Conservation (phyloP, 345 rosid genomes). For the Angophora floribunda region DNA sequence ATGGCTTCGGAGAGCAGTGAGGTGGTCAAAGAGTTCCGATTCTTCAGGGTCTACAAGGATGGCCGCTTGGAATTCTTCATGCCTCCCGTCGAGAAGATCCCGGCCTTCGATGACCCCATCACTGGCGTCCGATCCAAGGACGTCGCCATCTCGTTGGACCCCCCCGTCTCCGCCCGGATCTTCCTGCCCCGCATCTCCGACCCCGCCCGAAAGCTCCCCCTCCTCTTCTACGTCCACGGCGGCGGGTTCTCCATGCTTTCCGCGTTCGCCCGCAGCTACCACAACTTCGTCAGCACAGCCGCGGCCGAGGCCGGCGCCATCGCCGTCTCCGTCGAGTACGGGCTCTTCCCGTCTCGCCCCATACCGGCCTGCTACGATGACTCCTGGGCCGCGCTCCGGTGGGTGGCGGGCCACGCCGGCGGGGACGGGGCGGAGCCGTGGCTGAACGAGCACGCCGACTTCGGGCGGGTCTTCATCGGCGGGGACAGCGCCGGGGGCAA, state of each 20-base stretch:
- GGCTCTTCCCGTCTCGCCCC: constrained; percentile 21
- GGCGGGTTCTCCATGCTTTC: constrained; percentile 15
- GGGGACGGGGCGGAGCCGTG: neutral
- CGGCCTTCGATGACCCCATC: constrained; percentile 6
- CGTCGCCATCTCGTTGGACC: constrained; percentile 7
- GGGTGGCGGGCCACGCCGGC: constrained; percentile 10
- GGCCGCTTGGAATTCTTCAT: constrained; percentile 7
- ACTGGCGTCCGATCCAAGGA: constrained; percentile 24
- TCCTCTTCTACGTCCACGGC: constrained; percentile 17
- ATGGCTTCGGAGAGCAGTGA: neutral
- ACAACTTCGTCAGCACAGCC: neutral
- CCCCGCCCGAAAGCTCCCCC: constrained; percentile 12
- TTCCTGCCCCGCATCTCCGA: constrained; percentile 14
- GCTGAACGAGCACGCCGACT: constrained; percentile 14
- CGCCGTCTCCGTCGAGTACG: constrained; percentile 15
- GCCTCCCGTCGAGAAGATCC: constrained; percentile 7
- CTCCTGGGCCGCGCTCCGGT: constrained; percentile 22
- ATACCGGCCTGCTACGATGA: constrained; percentile 24
- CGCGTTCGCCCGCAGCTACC: neutral
- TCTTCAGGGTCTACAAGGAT: constrained; percentile 21
- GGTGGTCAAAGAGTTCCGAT: constrained; percentile 17
- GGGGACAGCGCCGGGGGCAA: constrained; percentile 40
- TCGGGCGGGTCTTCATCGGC: constrained; percentile 5
- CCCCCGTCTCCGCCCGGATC: constrained; percentile 21
- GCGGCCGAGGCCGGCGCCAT: constrained; percentile 2